These are phyloP conservation scores for Firmiana major DNA, from an alignment of 345 rosid genomes.

Conservation along the genomic window DNA sequence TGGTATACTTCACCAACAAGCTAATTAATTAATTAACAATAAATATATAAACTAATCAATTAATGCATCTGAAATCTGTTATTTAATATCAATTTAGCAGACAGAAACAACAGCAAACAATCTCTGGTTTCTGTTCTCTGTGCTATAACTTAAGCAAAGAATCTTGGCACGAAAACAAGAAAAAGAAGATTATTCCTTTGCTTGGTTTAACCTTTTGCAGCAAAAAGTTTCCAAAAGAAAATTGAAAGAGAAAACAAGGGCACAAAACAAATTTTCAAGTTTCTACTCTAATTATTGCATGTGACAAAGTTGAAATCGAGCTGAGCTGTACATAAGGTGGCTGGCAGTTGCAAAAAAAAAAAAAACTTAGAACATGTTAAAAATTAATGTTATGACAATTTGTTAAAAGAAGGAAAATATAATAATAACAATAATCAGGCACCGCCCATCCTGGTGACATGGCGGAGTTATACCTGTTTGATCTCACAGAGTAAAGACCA, in stretches of 20 bases:
- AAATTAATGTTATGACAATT: not conserved
- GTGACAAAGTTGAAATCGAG: not conserved
- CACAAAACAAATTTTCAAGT: not conserved
- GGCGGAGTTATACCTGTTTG: not conserved
- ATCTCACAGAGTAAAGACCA: not conserved
- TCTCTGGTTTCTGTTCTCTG: not conserved
- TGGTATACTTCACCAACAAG: not conserved
- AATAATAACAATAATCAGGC: not conserved
- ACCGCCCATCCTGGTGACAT: slow-evolving; percentile 5
- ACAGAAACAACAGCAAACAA: slow-evolving; percentile 1
- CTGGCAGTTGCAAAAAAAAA: not conserved
- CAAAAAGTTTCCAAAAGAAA: not conserved
- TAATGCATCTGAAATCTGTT: not conserved
- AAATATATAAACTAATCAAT: not conserved
- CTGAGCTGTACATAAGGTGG: not conserved
- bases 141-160: slow-evolving; percentile 16
- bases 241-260: not conserved
- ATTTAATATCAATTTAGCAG: not conserved
- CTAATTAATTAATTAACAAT: not conserved
- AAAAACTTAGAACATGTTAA: not conserved
- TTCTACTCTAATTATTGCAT: slow-evolving; percentile 1
- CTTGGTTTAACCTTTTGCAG: not conserved
- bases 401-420: not conserved
- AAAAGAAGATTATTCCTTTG: not conserved
- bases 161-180: not conserved